Base-by-base conservation (phyloP, 2,329 filamentous ascomycete genomes). In the Botrytis byssoidea region DNA sequence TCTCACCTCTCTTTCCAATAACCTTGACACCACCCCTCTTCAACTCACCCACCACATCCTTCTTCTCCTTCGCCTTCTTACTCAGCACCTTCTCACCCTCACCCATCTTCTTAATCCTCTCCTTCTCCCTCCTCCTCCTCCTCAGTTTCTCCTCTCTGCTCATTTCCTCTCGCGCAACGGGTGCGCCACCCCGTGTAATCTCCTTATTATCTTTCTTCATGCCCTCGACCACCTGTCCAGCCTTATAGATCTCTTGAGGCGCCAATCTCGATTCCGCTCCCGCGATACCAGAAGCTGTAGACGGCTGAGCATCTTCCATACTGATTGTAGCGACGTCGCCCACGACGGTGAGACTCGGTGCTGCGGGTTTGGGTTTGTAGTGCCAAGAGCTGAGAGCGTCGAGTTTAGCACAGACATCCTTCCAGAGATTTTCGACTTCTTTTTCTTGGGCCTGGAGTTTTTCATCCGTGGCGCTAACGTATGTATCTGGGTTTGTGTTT, bases 291-390 rank as follows among this genome's bases (percentile, higher is more conserved):
- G 91, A 90, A 61, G 93, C 92, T 0, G 92, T 93, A 25, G 92
- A 91, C 12, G 96, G 95, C 79, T 97, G 92, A 1, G 94, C 95
- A 81, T 99, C 96, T 85, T 99, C 96, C 92, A 98, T 97, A 77
- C 89, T 88, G 77, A 98, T 91, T 5, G 93, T 94, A n/a, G 95
- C 93, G 6, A 96, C 93, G 83, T 98, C 95, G 40, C 93, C 88
- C 48, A 98, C 92, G 72, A 98, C 92, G 61, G 93, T 95, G 76
- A 99, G 89, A 64, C 89, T 89, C n/a, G 93, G 90, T 70, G 92
- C 92, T 2, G 91, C 88, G 18, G 93, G 91, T 84, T 95, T 97
- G 71, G 96, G 96, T 83, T 93, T 95, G 88, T 97, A 98, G 84
- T 98, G 93, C 91, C 94, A 97, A 82, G 93, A 97, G 83, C 91